Evolutionary conservation across 176 grass and related monocot genomes (phyloP), one percentile per base, ranked within the genome.

Genomic region (Pontederia crassipes): DNA sequence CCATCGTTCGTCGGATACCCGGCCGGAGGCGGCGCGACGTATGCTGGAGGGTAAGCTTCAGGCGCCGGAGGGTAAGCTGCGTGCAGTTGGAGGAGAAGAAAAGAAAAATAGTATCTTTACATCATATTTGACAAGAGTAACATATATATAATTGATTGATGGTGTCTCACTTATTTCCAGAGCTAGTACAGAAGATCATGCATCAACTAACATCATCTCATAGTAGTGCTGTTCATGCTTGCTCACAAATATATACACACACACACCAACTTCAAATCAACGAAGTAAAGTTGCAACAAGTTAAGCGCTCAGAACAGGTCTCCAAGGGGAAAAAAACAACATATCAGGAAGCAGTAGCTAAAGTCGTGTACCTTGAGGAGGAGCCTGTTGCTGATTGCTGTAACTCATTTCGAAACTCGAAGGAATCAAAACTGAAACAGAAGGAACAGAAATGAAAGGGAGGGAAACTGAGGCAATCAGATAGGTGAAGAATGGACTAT

Each of bases 1-100:
- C 45, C 61, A 20, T 64, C 61, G 10, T 64, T 64, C 45, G 8
- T 17, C n/a, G 61, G 61, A 64, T 64, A 47, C 45, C 61, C 45
- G 17, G 45, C 61, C 17, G 35, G 61, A 49, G 61, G 45, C 2
- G 61, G 61, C 8, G 46, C 17, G 12, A 12, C 17, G 24, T 64
- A 64, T 48, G 61, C 16, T 17, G 57, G 28, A 60, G 58, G 58
- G 28, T 45, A 60, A 8, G 27, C 57, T 12, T 24, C 4, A 4
- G 51, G 51, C 28, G 35, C 32, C 11, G 60, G 60, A 17, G 60
- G 60, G 14, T 62, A 62, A 18, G 45, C 60, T 18, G 57, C 57
- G 15, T 32, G 57, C 28, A 12, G 20, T 24, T 24, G 20, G 20
- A 24, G 20, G 20, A 24, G 20, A 24, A 24, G 20, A 1, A 24